These are phyloP conservation scores for Limonium bicolor DNA, from an alignment of 148 eudicot genomes.

Conservation along the genomic window DNA sequence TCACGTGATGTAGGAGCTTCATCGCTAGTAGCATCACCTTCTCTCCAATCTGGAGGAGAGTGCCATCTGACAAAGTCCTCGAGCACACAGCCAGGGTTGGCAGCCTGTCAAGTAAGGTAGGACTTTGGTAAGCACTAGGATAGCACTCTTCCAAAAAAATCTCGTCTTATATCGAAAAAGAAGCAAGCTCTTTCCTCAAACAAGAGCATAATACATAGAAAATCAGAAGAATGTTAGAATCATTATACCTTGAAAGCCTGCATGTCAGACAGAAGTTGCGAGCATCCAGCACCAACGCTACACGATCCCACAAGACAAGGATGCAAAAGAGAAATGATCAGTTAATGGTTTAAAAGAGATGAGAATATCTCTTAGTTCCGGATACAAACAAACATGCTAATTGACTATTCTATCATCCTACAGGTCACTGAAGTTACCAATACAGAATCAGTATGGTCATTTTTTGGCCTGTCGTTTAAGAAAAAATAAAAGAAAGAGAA, in stretches of 20 bases:
- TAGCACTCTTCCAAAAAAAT: too few species aligned
- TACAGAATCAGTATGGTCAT: too few species aligned
- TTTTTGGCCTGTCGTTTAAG: too few species aligned
- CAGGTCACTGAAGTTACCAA: too few species aligned
- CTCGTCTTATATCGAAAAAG: too few species aligned
- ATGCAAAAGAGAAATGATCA: slow-evolving; percentile 10
- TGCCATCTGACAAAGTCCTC: slow-evolving; percentile 99
- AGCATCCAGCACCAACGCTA: slow-evolving; percentile 98
- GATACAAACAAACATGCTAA: slow-evolving; percentile 10
- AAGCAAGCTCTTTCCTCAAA: too few species aligned
- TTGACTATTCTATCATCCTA: too few species aligned
- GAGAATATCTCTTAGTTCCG: too few species aligned
- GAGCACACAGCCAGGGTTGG: slow-evolving; percentile 96
- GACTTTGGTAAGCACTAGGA: neutral
- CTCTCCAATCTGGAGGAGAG: slow-evolving; percentile 97
- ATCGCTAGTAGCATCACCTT: slow-evolving; percentile 25
- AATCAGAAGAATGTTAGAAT: neutral
- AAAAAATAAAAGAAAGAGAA: too few species aligned
- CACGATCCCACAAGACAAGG: neutral
- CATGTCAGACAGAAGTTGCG: slow-evolving; percentile 97
- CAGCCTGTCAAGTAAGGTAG: slow-evolving; percentile 42
- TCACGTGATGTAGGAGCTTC: slow-evolving; percentile 19
- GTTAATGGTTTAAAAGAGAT: neutral
- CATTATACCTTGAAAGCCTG: slow-evolving; percentile 86
- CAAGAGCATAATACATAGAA: neutral